phyloP scores from a whole-genome alignment of 108 stramenopile species.

The Pseudonitzschia pungens region DNA sequence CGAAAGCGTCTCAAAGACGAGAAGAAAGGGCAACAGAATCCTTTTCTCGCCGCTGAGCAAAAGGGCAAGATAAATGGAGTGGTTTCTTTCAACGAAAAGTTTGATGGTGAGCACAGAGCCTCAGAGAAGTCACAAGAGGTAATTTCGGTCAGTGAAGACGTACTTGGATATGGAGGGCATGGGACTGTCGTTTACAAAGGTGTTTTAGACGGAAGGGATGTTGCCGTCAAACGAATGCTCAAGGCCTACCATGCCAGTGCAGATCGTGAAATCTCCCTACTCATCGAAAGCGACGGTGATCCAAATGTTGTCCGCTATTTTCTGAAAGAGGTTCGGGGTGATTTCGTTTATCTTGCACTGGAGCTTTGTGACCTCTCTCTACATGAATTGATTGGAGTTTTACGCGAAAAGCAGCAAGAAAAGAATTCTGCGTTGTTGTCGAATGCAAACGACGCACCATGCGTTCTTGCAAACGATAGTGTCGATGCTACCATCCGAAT shows the following conservation, averaged over 20 bases:
- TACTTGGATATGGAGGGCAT: constrained; percentile 91
- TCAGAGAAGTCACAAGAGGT: constrained; percentile 31
- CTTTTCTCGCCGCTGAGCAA: neutral
- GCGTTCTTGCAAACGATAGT: constrained; percentile 1
- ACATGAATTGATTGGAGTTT: constrained; percentile 77
- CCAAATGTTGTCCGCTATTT: constrained; percentile 92
- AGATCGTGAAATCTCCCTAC: constrained; percentile 89
- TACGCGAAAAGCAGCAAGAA: constrained; percentile 38
- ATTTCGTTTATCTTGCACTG: constrained; percentile 94
- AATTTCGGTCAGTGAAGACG: constrained; percentile 86
- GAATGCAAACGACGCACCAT: neutral
- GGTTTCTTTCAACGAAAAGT: constrained; percentile 10
- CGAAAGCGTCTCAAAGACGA: constrained; percentile 67
- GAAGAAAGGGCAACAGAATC: neutral
- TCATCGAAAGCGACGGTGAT: constrained; percentile 94
- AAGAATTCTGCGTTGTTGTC: constrained; percentile 16
- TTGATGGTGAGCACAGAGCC: constrained; percentile 4
- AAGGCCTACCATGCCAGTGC: constrained; percentile 90
- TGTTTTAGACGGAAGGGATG: constrained; percentile 79
- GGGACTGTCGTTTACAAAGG: constrained; percentile 97
- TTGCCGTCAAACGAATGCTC: constrained; percentile 96
- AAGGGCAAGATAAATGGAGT: constrained; percentile 10
- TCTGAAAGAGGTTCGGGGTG: constrained; percentile 83
- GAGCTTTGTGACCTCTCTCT: constrained; percentile 91
- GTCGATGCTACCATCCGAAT: constrained; percentile 49